Base-by-base conservation (phyloP, 2,329 filamentous ascomycete species). In the Phialophora chinensis region DNA sequence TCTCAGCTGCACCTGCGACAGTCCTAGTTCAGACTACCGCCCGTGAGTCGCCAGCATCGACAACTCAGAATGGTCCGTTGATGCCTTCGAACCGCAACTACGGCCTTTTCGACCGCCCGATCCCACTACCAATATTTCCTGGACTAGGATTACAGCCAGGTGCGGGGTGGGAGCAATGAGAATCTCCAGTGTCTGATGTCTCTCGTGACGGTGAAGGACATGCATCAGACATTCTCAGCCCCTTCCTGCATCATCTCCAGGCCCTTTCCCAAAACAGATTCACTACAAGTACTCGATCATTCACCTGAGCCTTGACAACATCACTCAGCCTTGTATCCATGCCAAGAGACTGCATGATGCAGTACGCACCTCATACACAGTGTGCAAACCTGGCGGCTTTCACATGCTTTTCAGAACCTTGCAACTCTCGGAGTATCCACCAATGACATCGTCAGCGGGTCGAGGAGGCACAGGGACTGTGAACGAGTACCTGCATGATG, bases 101-200 rank as follows among this genome's bases (percentile, higher is more conserved):
- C 38, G 61, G 65, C 35, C 52, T 63, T n/a, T 67, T 67, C 50
- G 61, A 67, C 50, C 65, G 65, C 20, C 61, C 65, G 44, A 52
- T 52, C 17, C 65, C 61, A 25, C 47, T n/a, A 29, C 60, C 60
- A 11, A 20, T 53, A 12, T 27, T 42, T 11, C 12, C 31, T 25
- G 53, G 52, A 49, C 31, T 31, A 2, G 29, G 33, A 11, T 33
- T 33, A 25, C 56, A 59, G 56, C 20, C 11, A 25, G 20, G 29
- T 59, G 38, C 38, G 14, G 2, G 6, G 38, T 44, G 38, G n/a
- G 17, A n/a, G 38, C 38, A n/a, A n/a, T n/a, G 38, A 8, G 38
- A 44, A n/a, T 17, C 6, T 8, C 14, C 6, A n/a, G 17, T 7
- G 38, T 2, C 5, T 17, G 38, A 20, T n/a, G 17, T 44, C 17